These are phyloP conservation scores for Aaosphaeria arxii DNA, from an alignment of 2,329 filamentous ascomycete genomes.

Conservation along the genomic window DNA sequence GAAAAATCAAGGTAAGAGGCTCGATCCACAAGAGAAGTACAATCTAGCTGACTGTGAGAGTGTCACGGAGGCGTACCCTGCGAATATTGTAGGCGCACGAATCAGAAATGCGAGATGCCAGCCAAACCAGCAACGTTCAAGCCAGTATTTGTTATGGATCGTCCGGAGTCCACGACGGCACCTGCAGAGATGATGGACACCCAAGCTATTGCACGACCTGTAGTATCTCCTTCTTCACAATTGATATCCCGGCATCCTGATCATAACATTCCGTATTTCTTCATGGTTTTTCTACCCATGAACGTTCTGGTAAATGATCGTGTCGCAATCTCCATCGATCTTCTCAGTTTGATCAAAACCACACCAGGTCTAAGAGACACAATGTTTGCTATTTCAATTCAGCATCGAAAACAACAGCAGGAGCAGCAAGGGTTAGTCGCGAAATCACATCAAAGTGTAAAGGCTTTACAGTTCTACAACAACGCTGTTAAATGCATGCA, in stretches of 20 bases:
- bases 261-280: slow-evolving; percentile 17
- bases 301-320: slow-evolving; percentile 12
- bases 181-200: no score
- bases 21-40: background rate
- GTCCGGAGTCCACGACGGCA: background rate
- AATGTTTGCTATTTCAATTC: slow-evolving; percentile 14
- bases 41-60: slow-evolving; percentile 7
- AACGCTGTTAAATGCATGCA: slow-evolving; percentile 14
- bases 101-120: slow-evolving; percentile 10
- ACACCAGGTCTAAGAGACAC: slow-evolving; percentile 16
- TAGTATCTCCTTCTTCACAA: no score
- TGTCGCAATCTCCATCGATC: slow-evolving; percentile 5
- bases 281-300: slow-evolving; percentile 18
- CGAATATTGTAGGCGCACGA: slow-evolving; percentile 14
- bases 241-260: background rate
- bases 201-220: no score
- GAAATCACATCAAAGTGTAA: slow-evolving; percentile 6
- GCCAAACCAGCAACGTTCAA: slow-evolving; percentile 1
- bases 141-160: slow-evolving; percentile 14
- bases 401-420: slow-evolving; percentile 9
- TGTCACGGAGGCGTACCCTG: slow-evolving; percentile 23
- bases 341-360: slow-evolving; percentile 8
- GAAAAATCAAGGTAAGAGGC: slow-evolving; percentile 19
- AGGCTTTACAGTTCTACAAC: slow-evolving; percentile 10
- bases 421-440: background rate